Evolutionary conservation across 225 moss, liverwort and hornwort genomes (phyloP).

Genomic region (Polytrichum commune): DNA sequence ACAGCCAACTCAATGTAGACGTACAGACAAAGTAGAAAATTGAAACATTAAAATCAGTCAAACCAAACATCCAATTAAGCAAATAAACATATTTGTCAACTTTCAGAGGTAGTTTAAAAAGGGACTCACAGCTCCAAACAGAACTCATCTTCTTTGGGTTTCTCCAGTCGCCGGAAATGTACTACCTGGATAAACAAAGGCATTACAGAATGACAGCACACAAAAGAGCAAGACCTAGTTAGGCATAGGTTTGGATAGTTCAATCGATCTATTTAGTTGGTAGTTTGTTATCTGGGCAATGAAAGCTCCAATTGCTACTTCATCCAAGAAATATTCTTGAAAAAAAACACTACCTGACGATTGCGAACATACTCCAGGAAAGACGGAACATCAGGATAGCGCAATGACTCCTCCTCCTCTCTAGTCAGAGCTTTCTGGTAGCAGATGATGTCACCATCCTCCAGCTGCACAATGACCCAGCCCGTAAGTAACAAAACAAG

Average conservation of each 20-base stretch:
- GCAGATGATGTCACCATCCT: slow-evolving; percentile 59
- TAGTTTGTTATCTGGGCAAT: no score
- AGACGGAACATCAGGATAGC: slow-evolving; percentile 60
- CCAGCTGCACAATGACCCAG: slow-evolving; percentile 31
- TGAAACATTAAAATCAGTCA: no score
- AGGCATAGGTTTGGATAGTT: no score
- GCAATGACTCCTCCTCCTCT: slow-evolving; percentile 39
- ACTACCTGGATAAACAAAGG: slow-evolving; percentile 36
- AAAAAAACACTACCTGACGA: slow-evolving; percentile 44
- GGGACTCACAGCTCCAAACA: slow-evolving; percentile 58
- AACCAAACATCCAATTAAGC: not conserved
- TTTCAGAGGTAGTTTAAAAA: not conserved
- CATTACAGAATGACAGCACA: not conserved
- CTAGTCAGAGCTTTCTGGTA: slow-evolving; percentile 49
- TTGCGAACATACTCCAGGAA: slow-evolving; percentile 66
- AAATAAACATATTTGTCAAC: not conserved
- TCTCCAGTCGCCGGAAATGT: slow-evolving; percentile 62
- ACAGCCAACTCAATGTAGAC: not conserved
- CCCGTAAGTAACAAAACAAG: not conserved
- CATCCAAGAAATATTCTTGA: not conserved
- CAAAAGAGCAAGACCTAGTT: no score
- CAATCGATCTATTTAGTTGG: no score
- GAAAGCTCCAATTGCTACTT: not conserved
- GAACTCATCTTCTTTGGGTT: slow-evolving; percentile 68
- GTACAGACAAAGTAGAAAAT: not conserved